These are phyloP conservation scores for Apiospora arundinis DNA, from an alignment of 2,329 filamentous ascomycete genomes.

Conservation along the genomic window DNA sequence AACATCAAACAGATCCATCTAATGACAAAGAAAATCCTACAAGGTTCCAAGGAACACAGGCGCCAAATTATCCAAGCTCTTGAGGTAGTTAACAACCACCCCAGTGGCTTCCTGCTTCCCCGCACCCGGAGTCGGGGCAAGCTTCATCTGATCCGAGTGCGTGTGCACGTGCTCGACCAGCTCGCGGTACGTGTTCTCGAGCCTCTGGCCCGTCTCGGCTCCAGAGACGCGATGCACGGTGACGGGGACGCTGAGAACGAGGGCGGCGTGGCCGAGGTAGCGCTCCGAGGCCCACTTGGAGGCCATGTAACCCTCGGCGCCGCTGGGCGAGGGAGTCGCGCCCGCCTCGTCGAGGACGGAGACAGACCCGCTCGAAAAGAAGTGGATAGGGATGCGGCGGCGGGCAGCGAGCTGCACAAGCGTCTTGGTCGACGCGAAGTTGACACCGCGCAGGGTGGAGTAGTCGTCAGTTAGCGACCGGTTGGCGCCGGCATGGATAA, in stretches of 20 bases:
- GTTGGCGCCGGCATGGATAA: slow-evolving; percentile 58
- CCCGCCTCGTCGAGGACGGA: slow-evolving; percentile 25
- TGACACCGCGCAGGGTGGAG: slow-evolving; percentile 34
- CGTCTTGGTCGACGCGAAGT: slow-evolving; percentile 39
- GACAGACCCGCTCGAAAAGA: slow-evolving; percentile 37
- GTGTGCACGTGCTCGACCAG: no score
- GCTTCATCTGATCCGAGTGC: no score
- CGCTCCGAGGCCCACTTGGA: slow-evolving; percentile 44
- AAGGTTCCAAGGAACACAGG: no score
- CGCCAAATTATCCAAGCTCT: no score
- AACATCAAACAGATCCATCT: no score
- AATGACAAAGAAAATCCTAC: no score
- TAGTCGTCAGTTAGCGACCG: slow-evolving; percentile 43
- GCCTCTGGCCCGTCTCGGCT: no score
- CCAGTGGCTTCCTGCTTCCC: no score
- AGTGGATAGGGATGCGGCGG: slow-evolving; percentile 42
- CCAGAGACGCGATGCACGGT: slow-evolving; percentile 34
- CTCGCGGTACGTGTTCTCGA: no score
- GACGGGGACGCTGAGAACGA: slow-evolving; percentile 30
- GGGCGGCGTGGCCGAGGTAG: slow-evolving; percentile 36
- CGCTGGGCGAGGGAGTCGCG: slow-evolving; percentile 28
- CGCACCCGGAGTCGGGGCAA: no score
- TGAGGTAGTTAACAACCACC: no score
- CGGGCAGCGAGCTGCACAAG: slow-evolving; percentile 35
- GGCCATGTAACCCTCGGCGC: slow-evolving; percentile 41